These are phyloP conservation scores for Asterella californica DNA, from an alignment of 225 moss, liverwort and hornwort species.

Conservation along the genomic window DNA sequence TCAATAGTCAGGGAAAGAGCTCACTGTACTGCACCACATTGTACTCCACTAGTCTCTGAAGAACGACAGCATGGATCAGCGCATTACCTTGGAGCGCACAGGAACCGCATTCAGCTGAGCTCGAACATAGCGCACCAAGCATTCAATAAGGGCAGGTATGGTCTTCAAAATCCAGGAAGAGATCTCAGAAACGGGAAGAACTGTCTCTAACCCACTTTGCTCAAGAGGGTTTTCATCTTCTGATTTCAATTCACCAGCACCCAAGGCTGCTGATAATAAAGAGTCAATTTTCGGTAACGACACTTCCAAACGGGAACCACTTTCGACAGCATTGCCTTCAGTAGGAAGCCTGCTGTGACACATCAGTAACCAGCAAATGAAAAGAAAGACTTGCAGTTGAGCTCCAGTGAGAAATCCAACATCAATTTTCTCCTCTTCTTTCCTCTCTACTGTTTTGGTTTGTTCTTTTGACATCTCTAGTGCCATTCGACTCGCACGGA, in stretches of 20 bases:
- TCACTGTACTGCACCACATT: neutral
- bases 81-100: slow-evolving; percentile 32
- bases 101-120: slow-evolving; percentile 56
- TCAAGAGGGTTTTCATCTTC: slow-evolving; percentile 17
- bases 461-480: slow-evolving; percentile 15
- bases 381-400: slow-evolving; percentile 71
- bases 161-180: slow-evolving; percentile 67
- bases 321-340: neutral
- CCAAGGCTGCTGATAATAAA: slow-evolving; percentile 29
- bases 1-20: too few relatives aligned
- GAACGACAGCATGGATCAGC: neutral
- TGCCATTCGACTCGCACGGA: slow-evolving; percentile 19
- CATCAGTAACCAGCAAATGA: slow-evolving; percentile 84
- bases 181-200: slow-evolving; percentile 55
- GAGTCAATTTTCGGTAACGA: slow-evolving; percentile 29
- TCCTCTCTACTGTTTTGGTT: slow-evolving; percentile 33
- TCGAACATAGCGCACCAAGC: slow-evolving; percentile 64
- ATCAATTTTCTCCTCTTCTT: slow-evolving; percentile 26
- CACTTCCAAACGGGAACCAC: slow-evolving; percentile 16
- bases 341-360: slow-evolving; percentile 61
- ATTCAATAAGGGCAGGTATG: slow-evolving; percentile 65
- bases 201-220: slow-evolving; percentile 30
- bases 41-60: neutral
- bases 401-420: slow-evolving; percentile 60
- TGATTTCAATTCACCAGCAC: slow-evolving; percentile 31